phyloP scores from a whole-genome alignment of 192 early-diverging fungal genomes.

The Neocallimastix lanati region DNA sequence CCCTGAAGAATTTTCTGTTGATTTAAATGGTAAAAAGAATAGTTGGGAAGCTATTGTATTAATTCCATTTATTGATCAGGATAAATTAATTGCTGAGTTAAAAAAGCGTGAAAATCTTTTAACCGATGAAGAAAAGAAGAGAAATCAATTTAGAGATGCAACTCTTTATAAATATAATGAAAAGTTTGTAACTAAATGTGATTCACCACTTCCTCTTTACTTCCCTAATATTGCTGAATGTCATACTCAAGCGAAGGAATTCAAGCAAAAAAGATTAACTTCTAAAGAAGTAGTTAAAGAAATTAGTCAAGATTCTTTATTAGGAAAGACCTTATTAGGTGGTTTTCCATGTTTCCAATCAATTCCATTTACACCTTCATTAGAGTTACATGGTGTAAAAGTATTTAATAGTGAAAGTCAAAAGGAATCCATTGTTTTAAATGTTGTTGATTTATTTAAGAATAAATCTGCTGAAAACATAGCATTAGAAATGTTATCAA shows the following conservation, averaged over 20 bases:
- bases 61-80: constrained; percentile 88
- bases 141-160: constrained; percentile 37
- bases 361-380: constrained; percentile 38
- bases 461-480: constrained; percentile 28
- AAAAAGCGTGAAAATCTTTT: constrained; percentile 37
- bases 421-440: constrained; percentile 55
- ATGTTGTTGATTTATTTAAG: constrained; percentile 28
- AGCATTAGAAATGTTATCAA: constrained; percentile 15
- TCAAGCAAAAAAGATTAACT: constrained; percentile 39
- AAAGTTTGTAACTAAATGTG: constrained; percentile 1
- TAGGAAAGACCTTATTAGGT: constrained; percentile 32
- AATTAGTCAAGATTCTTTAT: constrained; percentile 36
- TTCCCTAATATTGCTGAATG: constrained; percentile 53
- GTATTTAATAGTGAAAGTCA: constrained; percentile 71
- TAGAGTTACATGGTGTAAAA: constrained; percentile 62
- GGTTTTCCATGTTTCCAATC: constrained; percentile 86
- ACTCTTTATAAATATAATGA: constrained; percentile 4
- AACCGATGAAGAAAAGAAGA: constrained; percentile 29
- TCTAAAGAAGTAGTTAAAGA: constrained; percentile 28
- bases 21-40: constrained; percentile 97
- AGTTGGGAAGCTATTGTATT: constrained; percentile 98
- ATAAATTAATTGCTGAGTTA: constrained; percentile 69
- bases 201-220: constrained; percentile 33
- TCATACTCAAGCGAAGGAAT: constrained; percentile 26
- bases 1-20: constrained; percentile 73